Conservation (phyloP, 208 protist genomes). For the Leptomonas seymouri region DNA sequence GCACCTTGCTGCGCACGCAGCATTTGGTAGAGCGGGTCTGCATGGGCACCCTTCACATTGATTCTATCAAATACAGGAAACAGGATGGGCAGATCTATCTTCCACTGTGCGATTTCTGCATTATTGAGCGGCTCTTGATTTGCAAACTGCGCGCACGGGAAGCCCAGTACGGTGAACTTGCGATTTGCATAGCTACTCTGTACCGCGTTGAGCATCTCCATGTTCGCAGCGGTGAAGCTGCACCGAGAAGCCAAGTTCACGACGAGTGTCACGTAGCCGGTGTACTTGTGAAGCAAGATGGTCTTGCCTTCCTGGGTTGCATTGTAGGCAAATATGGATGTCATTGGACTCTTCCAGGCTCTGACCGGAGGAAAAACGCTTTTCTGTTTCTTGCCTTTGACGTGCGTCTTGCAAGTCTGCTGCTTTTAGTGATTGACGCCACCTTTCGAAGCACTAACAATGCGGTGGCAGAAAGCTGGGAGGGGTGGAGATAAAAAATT, state of each 20-base stretch:
- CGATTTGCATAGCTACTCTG: slow-evolving; percentile 35
- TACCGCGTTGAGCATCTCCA: slow-evolving; percentile 50
- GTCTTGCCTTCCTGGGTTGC: slow-evolving; percentile 33
- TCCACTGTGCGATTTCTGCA: slow-evolving; percentile 46
- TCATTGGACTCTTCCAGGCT: slow-evolving; percentile 5
- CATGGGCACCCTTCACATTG: slow-evolving; percentile 48
- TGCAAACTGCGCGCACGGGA: slow-evolving; percentile 69
- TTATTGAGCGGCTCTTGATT: slow-evolving; percentile 64
- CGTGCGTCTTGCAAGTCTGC: too few relatives aligned
- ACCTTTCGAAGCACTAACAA: too few relatives aligned
- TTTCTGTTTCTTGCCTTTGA: too few relatives aligned
- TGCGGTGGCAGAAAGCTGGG: too few relatives aligned
- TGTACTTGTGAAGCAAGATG: slow-evolving; percentile 47
- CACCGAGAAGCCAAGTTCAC: slow-evolving; percentile 75
- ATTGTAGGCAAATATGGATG: slow-evolving; percentile 37
- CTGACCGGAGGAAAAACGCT: too few relatives aligned
- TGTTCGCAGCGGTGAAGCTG: slow-evolving; percentile 48
- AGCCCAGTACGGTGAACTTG: slow-evolving; percentile 59
- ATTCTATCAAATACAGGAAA: slow-evolving; percentile 71
- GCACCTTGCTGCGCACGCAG: slow-evolving; percentile 49
- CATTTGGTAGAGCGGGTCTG: slow-evolving; percentile 63
- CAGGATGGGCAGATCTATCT: slow-evolving; percentile 19
- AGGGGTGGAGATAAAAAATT: too few relatives aligned
- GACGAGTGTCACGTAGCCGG: slow-evolving; percentile 51
- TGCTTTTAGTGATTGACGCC: too few relatives aligned